Percentiles rank a stretch among this genome's conserved stretches.
Conservation (phyloP, 805 yeast genomes). For the Wickerhamiella cacticola region DNA sequence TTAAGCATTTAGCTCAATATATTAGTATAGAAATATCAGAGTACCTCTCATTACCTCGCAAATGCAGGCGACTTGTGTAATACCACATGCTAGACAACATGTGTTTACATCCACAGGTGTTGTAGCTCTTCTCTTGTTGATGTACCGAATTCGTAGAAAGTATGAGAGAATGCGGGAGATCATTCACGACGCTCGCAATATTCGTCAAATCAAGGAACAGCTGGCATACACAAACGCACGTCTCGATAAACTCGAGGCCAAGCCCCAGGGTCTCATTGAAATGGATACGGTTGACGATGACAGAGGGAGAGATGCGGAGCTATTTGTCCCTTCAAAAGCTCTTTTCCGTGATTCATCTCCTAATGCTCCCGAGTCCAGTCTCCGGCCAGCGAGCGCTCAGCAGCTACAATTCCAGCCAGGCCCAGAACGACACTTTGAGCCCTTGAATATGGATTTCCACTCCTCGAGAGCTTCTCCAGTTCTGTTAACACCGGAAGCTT, state of each 20-base stretch:
- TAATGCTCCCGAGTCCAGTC: not conserved
- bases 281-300: not conserved
- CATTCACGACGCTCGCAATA: not conserved
- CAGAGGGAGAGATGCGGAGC: not conserved
- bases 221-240: not conserved
- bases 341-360: not conserved
- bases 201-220: not conserved
- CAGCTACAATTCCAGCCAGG: not conserved
- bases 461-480: not conserved
- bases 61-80: too few relatives aligned
- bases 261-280: not conserved
- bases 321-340: not conserved
- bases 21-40: too few relatives aligned
- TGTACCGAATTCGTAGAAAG: not conserved
- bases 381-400: not conserved
- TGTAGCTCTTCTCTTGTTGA: too few relatives aligned
- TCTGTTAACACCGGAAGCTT: too few relatives aligned
- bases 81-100: too few relatives aligned
- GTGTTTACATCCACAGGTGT: too few relatives aligned
- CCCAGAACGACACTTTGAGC: not conserved
- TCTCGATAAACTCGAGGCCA: constrained; percentile 1
- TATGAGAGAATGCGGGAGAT: not conserved
- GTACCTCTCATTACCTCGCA: too few relatives aligned
- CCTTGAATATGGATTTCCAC: not conserved
- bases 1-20: too few relatives aligned